These are phyloP conservation scores for Boletus austroedulis DNA, from an alignment of 1,284 basidiomycete species.

Conservation along the genomic window DNA sequence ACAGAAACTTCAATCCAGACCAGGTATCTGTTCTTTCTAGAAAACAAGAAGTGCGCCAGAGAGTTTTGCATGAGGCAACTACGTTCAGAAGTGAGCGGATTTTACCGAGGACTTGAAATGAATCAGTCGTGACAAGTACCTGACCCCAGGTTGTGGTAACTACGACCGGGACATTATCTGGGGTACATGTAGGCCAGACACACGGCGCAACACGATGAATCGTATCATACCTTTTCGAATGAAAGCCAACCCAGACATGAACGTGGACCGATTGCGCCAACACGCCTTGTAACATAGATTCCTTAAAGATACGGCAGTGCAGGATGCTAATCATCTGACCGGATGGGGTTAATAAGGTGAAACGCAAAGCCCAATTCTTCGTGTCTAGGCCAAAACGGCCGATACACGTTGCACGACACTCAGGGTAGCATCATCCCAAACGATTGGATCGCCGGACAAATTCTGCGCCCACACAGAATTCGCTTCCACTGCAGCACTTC, in stretches of 20 bases:
- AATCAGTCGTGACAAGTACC: not conserved
- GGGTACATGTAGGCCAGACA: no score
- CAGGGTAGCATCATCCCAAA: not conserved
- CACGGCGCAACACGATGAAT: no score
- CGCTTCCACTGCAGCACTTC: not conserved
- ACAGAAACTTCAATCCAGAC: not conserved
- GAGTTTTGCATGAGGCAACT: not conserved
- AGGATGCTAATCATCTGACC: not conserved
- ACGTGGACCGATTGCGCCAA: not conserved
- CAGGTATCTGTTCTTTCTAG: no score
- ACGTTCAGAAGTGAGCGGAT: not conserved
- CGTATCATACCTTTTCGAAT: not conserved
- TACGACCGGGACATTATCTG: no score
- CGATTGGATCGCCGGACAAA: not conserved
- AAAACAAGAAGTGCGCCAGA: no score
- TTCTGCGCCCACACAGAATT: conserved; percentile 8
- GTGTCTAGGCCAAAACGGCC: not conserved
- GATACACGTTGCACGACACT: not conserved
- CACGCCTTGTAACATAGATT: no score
- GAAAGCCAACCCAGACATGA: no score
- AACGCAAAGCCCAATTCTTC: not conserved
- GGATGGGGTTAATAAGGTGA: not conserved
- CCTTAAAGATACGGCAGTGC: not conserved
- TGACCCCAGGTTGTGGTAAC: not conserved
- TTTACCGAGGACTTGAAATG: not conserved